Conservation (phyloP, 1,284 basidiomycete genomes). For the Leccinum subrobustum region DNA sequence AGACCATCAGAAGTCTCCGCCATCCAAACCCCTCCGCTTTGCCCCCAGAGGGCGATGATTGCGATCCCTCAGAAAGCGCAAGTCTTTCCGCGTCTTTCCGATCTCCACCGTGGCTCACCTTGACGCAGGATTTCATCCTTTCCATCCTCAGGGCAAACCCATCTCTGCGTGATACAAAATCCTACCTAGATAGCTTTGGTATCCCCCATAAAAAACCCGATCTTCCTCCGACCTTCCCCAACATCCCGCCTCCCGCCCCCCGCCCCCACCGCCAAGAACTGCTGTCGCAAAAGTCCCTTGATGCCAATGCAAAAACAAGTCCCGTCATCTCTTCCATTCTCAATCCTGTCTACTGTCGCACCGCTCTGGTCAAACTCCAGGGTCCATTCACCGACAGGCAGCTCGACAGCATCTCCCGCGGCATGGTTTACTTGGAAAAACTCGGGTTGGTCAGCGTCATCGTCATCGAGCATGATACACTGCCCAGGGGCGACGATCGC, state of each 20-base stretch:
- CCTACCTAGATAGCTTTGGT: constrained; percentile 88
- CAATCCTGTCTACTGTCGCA: constrained; percentile 78
- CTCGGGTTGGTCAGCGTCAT: constrained; percentile 95
- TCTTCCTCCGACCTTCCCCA: constrained; percentile 26
- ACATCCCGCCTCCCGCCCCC: constrained; percentile 15
- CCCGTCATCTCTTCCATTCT: constrained; percentile 71
- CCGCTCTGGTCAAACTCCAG: constrained; percentile 95
- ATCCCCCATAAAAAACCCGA: constrained; percentile 39
- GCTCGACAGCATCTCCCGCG: constrained; percentile 90
- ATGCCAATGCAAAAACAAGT: constrained; percentile 30
- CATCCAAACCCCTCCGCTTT: constrained; percentile 23
- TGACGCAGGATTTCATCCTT: constrained; percentile 87
- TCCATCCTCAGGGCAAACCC: constrained; percentile 94
- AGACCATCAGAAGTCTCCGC: constrained; percentile 52
- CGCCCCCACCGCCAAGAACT: constrained; percentile 21
- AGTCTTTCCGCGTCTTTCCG: constrained; percentile 18
- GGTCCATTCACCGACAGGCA: constrained; percentile 96
- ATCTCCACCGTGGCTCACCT: constrained; percentile 10
- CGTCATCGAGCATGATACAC: constrained; percentile 87
- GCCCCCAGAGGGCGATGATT: constrained; percentile 43
- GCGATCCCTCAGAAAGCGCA: constrained; percentile 52
- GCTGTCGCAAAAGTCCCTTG: constrained; percentile 26
- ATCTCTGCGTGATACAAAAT: constrained; percentile 86
- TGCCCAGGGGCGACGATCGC: constrained; percentile 64
- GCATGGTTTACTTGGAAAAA: constrained; percentile 93